phyloP scores from a whole-genome alignment of 345 rosid genomes.

The Eutrema yunnanense region DNA sequence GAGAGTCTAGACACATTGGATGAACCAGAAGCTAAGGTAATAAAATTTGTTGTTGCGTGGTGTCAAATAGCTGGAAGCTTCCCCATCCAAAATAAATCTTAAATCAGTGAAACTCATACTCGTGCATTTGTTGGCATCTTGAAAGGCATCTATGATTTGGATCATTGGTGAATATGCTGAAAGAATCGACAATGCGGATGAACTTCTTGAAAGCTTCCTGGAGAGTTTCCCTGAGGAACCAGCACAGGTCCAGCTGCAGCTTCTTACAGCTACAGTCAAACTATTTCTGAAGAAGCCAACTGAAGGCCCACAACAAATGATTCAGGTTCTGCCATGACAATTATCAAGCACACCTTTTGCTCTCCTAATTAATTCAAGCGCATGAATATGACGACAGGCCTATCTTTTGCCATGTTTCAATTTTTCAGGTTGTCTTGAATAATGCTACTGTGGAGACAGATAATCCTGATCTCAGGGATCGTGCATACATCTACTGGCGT shows the following conservation, averaged over 20 bases:
- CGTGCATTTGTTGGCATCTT: conserved; percentile 6
- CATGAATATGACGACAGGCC: conserved; percentile 3
- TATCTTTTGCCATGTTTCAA: conserved; percentile 2
- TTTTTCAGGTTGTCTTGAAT: conserved; percentile 75
- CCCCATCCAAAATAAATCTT: conserved; percentile 51
- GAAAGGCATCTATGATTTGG: conserved; percentile 99
- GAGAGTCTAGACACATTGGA: conserved; percentile 93
- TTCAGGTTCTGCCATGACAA: conserved; percentile 58
- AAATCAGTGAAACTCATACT: neutral
- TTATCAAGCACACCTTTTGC: neutral
- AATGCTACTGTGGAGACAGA: conserved; percentile 98
- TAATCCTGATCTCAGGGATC: conserved; percentile 94
- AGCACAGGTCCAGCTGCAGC: conserved; percentile 94
- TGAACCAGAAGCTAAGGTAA: conserved; percentile 96
- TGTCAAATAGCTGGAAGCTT: neutral
- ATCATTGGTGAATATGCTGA: conserved; percentile 99
- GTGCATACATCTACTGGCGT: conserved; percentile 96
- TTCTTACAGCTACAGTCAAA: conserved; percentile 94
- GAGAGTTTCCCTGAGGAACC: conserved; percentile 99
- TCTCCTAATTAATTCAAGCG: neutral
- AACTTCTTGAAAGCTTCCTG: conserved; percentile 96
- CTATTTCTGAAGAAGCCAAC: conserved; percentile 98
- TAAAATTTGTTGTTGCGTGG: neutral
- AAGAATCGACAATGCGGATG: conserved; percentile 99
- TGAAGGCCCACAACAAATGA: conserved; percentile 99